Conservation (phyloP, 2,329 filamentous ascomycete genomes). For the Aspergillus fructus region DNA sequence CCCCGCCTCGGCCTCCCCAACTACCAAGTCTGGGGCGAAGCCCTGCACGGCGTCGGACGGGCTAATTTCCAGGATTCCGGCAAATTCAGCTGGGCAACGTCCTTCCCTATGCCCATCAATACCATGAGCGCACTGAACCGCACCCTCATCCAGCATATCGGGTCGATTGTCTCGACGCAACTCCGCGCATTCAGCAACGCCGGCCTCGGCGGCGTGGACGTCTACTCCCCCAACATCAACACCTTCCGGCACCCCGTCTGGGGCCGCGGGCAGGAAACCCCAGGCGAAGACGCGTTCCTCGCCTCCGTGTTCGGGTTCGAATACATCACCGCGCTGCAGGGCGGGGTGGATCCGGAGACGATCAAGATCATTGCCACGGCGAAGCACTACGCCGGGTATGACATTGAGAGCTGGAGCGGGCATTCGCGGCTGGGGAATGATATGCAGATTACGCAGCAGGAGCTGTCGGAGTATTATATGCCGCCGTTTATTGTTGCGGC, state of each 20-base stretch:
- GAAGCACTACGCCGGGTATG: conserved; percentile 61
- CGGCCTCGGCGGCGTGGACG: conserved; percentile 43
- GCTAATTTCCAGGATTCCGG: conserved; percentile 55
- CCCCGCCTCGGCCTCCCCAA: conserved; percentile 56
- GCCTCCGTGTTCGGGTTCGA: conserved; percentile 51
- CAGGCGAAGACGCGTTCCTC: conserved; percentile 57
- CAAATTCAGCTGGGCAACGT: conserved; percentile 61
- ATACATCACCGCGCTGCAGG: conserved; percentile 57
- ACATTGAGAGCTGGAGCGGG: conserved; percentile 51
- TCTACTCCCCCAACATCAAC: conserved; percentile 64
- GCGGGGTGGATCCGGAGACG: conserved; percentile 38
- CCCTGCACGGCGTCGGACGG: conserved; percentile 63
- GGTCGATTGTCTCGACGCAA: conserved; percentile 55
- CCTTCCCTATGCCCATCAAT: conserved; percentile 64
- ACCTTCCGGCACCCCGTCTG: conserved; percentile 63
- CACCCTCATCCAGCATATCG: conserved; percentile 58
- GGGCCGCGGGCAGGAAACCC: conserved; percentile 62
- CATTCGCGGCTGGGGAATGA: conserved; percentile 54
- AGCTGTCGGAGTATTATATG: conserved; percentile 67
- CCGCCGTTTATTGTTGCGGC: conserved; percentile 65
- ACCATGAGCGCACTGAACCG: conserved; percentile 66
- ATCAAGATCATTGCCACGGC: conserved; percentile 53
- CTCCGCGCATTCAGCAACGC: conserved; percentile 65
- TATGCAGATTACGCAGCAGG: conserved; percentile 57
- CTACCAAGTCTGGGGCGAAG: conserved; percentile 62